Evolutionary conservation across 805 yeast genomes (phyloP), one percentile per base, ranked within the genome.

Genomic region (Yarrowia deformans): DNA sequence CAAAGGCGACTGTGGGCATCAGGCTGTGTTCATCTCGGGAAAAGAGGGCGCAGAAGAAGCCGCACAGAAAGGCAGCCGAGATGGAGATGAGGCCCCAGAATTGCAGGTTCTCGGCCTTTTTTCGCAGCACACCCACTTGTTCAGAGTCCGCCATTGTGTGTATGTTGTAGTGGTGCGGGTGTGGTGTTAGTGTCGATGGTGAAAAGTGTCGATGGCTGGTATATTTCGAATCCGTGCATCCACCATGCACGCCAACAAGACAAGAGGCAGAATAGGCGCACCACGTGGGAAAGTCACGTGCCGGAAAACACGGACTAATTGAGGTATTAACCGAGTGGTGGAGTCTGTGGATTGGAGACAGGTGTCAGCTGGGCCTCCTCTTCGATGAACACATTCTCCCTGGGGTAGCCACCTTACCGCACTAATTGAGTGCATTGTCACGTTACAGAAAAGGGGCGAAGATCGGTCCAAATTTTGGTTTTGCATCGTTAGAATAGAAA

Each of bases 1-100:
- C 52, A 18, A 60, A 60, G 18, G 46, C 66, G 12, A 60, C 66
- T 1, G 66, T 60, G 18, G 66, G 66, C 40, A 60, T 13, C 52
- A 60, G 52, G 34, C 13, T 45, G 42, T 43, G 52, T 18, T 40
- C 37, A 14, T 60, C 66, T 34, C 66, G 5, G 16, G 66, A n/a
- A 19, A 60, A 60, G 1, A 43, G 14, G 29, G 66, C 52, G n/a
- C 66, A 60, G 23, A 34, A n/a, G 10, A 34, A 48, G 13, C 52
- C 66, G 19, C 32, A 45, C 10, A 60, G 29, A n/a, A 45, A 60
- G 13, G 66, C 16, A 1, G 16, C 52, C 3, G 66, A 60, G 14
- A 60, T 60, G 52, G 66, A n/a, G 16, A 60, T 12, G 8, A 60
- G 52, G 34, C 66, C 66, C 66, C 66, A 60, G 66, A 60, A 60